Conservation (phyloP, 2,329 filamentous ascomycete species). For the Colletotrichum australisinense region DNA sequence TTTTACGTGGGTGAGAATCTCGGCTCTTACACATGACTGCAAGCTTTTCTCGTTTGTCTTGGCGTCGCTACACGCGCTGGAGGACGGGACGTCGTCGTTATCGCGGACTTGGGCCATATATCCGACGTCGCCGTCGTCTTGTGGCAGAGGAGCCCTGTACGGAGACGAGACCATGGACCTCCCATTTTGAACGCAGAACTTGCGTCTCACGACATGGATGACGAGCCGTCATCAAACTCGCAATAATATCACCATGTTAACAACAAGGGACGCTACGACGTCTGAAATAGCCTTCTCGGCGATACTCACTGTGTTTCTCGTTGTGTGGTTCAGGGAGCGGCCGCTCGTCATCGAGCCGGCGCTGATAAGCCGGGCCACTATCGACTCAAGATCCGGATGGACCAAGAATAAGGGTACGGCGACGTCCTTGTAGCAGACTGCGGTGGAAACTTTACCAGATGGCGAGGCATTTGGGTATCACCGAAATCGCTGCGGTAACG, state of each 20-base stretch:
- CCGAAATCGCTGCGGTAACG: slow-evolving; percentile 57
- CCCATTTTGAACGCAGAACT: background rate
- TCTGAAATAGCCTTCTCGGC: slow-evolving; percentile 38
- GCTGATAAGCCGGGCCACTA: slow-evolving; percentile 40
- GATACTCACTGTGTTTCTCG: slow-evolving; percentile 18
- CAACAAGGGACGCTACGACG: slow-evolving; percentile 42
- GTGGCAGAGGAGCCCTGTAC: background rate
- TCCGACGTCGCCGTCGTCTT: background rate
- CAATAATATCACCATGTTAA: slow-evolving; percentile 41
- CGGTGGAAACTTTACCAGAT: slow-evolving; percentile 51
- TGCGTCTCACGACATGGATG: slow-evolving; percentile 4
- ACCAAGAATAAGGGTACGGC: slow-evolving; percentile 63
- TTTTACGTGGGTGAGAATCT: too few relatives aligned
- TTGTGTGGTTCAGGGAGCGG: background rate
- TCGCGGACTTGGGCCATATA: background rate
- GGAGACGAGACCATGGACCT: background rate
- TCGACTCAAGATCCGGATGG: slow-evolving; percentile 57
- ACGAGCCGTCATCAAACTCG: slow-evolving; percentile 18
- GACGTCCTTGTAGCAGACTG: slow-evolving; percentile 52
- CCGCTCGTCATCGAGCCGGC: background rate
- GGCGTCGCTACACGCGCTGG: too few relatives aligned
- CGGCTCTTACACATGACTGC: too few relatives aligned
- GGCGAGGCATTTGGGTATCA: slow-evolving; percentile 59
- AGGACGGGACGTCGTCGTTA: too few relatives aligned
- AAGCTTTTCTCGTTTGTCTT: too few relatives aligned